These are phyloP conservation scores for Lolium perenne DNA, from an alignment of 176 grass and related monocot species.

Conservation along the genomic window DNA sequence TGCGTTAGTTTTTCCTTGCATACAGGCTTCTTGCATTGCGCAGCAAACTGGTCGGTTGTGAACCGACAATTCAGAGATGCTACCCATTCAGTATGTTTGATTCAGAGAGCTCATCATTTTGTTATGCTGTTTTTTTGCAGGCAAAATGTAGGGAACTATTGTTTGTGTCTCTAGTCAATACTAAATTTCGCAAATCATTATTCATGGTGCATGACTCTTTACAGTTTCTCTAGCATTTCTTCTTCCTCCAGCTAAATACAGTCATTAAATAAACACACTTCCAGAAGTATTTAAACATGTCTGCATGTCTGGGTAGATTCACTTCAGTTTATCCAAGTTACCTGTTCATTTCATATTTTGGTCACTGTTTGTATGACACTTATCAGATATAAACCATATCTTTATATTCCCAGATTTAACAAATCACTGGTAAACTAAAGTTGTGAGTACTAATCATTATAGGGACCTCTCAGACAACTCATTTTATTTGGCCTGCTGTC, in stretches of 20 bases:
- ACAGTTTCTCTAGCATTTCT: constrained; percentile 35
- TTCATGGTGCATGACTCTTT: constrained; percentile 29
- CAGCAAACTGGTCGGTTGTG: too few relatives aligned
- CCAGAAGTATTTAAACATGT: neutral
- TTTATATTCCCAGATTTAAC: neutral
- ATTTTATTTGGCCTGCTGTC: too few relatives aligned
- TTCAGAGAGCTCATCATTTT: too few relatives aligned
- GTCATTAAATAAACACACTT: neutral
- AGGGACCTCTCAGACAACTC: constrained; percentile 84
- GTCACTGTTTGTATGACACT: neutral
- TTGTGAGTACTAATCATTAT: constrained; percentile 31
- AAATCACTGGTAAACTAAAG: constrained; percentile 29
- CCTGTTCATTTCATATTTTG: neutral
- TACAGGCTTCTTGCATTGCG: too few relatives aligned
- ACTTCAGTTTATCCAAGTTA: constrained; percentile 76
- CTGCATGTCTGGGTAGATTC: neutral
- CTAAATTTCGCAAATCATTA: neutral
- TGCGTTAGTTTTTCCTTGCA: too few relatives aligned
- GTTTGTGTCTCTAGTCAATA: constrained; percentile 16
- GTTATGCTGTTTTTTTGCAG: too few relatives aligned
- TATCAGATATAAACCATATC: constrained; percentile 4
- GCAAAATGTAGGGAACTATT: constrained; percentile 53
- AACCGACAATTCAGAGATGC: too few relatives aligned
- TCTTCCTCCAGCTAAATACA: neutral
- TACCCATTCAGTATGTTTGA: too few relatives aligned